phyloP scores from a whole-genome alignment of 768 basidiomycete genomes.

The Boletus huronensis region DNA sequence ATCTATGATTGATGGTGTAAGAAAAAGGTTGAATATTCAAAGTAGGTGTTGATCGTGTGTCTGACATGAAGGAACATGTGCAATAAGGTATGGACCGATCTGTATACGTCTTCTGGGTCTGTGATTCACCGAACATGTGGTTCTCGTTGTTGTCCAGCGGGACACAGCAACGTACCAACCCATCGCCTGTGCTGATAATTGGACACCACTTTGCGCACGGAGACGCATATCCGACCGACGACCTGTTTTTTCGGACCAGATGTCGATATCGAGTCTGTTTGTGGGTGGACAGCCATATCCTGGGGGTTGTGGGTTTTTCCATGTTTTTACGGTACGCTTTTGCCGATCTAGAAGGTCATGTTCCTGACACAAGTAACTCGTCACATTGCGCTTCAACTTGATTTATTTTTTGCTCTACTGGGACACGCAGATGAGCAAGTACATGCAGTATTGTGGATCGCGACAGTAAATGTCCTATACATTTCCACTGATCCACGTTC shows the following conservation, averaged over 20 bases:
- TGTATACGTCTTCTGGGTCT: no score
- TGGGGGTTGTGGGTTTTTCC: constrained; percentile 49
- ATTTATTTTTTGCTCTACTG: neutral
- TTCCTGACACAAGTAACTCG: constrained; percentile 24
- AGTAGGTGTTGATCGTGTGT: no score
- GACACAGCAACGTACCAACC: no score
- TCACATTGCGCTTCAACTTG: constrained; percentile 7
- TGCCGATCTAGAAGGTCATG: neutral
- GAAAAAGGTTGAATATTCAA: no score
- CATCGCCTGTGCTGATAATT: no score
- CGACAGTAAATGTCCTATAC: constrained; percentile 4
- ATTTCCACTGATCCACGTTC: constrained; percentile 46
- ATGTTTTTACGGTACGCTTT: constrained; percentile 49
- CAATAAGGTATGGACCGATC: no score
- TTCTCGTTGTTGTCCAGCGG: constrained; percentile 14
- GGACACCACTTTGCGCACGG: no score
- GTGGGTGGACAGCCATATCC: constrained; percentile 43
- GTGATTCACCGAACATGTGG: constrained; percentile 17
- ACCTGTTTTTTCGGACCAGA: no score
- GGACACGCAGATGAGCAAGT: neutral
- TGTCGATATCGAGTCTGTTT: no score
- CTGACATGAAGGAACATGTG: no score
- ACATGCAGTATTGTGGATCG: neutral
- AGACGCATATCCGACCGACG: no score
- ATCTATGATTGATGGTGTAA: no score